phyloP scores from a whole-genome alignment of 2,329 filamentous ascomycete genomes.

The Stagonosporopsis rhizophila region DNA sequence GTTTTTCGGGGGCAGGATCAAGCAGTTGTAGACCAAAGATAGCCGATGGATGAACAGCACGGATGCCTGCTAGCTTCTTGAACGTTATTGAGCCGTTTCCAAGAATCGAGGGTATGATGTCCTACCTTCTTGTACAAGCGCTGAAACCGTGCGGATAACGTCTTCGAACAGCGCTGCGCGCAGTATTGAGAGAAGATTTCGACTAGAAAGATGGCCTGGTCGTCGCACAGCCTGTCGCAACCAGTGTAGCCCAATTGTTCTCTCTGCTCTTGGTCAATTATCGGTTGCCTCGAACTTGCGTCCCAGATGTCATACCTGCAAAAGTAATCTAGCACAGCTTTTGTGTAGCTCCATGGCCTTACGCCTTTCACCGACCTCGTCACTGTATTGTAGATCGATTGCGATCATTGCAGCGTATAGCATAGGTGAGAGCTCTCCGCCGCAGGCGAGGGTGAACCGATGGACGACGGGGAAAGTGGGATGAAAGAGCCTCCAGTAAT shows the following conservation, averaged over 20 bases:
- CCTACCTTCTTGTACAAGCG: slow-evolving; percentile 46
- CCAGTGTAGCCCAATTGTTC: slow-evolving; percentile 34
- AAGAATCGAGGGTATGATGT: not conserved
- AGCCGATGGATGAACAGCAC: not conserved
- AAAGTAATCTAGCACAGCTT: slow-evolving; percentile 51
- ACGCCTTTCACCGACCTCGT: slow-evolving; percentile 41
- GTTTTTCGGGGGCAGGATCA: slow-evolving; percentile 28
- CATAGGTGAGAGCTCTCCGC: slow-evolving; percentile 50
- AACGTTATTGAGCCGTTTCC: no score
- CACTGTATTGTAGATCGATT: slow-evolving; percentile 52
- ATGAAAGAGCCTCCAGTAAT: slow-evolving; percentile 56
- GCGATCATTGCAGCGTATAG: slow-evolving; percentile 55
- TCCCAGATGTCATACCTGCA: slow-evolving; percentile 33
- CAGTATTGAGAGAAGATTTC: slow-evolving; percentile 54
- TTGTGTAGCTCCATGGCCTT: slow-evolving; percentile 52
- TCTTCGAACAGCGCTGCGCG: slow-evolving; percentile 48
- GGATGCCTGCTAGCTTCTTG: not conserved
- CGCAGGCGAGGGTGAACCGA: slow-evolving; percentile 48
- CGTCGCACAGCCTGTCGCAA: slow-evolving; percentile 48
- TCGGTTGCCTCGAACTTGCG: not conserved
- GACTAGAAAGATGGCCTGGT: slow-evolving; percentile 54
- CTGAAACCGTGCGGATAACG: slow-evolving; percentile 49
- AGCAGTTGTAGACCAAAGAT: slow-evolving; percentile 20
- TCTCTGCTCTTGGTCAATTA: slow-evolving; percentile 36
- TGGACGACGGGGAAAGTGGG: slow-evolving; percentile 55